A percentile compares a stretch with the other conserved stretches of the same genome.
Evolutionary conservation across 2,329 filamentous ascomycete genomes (phyloP).

Genomic region (Fusarium haematococcum): DNA sequence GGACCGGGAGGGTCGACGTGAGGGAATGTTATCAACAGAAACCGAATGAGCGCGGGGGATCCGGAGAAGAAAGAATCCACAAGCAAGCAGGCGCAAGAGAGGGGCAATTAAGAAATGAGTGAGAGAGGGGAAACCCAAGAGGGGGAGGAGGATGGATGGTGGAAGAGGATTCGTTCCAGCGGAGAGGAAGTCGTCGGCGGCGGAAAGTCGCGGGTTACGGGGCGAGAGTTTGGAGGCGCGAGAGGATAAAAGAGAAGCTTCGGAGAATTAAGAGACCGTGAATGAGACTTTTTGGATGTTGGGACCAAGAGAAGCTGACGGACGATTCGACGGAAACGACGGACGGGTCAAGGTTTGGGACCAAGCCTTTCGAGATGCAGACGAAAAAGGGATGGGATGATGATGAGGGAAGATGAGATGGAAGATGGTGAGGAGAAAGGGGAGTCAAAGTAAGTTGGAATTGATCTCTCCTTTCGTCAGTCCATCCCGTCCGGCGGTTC

Average conservation of each 20-base stretch:
- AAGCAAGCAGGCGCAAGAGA: constrained; percentile 13
- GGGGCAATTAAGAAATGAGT: constrained; percentile 28
- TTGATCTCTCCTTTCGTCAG: constrained; percentile 7
- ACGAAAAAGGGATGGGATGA: not conserved
- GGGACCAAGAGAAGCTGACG: not conserved
- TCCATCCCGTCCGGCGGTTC: constrained; percentile 2
- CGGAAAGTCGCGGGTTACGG: constrained; percentile 28
- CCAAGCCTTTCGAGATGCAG: constrained; percentile 18
- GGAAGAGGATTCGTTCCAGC: not conserved
- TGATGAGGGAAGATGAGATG: not conserved
- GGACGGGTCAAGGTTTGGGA: constrained; percentile 42
- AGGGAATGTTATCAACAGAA: constrained; percentile 16
- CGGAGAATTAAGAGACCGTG: constrained; percentile 26
- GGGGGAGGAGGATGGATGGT: not conserved
- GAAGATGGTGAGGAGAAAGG: not conserved
- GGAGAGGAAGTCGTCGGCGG: constrained; percentile 7
- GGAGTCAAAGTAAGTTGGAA: not conserved
- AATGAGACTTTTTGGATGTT: not conserved
- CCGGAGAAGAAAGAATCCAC: not conserved
- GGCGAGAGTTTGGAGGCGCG: constrained; percentile 1
- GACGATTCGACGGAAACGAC: constrained; percentile 44
- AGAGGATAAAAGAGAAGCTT: constrained; percentile 16
- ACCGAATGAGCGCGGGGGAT: constrained; percentile 16
- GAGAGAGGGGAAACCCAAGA: not conserved
- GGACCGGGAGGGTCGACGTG: constrained; percentile 6